A percentile compares a stretch with the other conserved stretches of the same genome.
These are phyloP conservation scores for Secale cereale DNA, from an alignment of 176 grass and related monocot species.

Conservation along the genomic window DNA sequence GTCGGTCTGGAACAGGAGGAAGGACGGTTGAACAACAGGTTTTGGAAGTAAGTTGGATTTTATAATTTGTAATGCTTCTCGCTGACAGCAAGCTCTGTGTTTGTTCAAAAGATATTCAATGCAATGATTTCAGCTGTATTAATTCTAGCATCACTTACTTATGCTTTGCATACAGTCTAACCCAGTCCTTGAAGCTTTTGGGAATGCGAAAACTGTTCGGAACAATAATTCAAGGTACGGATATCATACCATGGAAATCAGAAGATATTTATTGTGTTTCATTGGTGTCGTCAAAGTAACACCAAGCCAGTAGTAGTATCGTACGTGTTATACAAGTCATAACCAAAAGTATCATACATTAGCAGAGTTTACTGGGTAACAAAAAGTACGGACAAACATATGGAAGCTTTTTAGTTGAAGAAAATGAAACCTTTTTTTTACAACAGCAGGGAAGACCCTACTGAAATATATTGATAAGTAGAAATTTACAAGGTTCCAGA, in stretches of 20 bases:
- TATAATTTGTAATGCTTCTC: background rate
- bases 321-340: background rate
- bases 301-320: constrained; percentile 8
- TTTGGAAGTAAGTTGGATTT: constrained; percentile 72
- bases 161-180: constrained; percentile 66
- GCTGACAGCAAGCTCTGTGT: constrained; percentile 18
- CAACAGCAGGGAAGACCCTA: background rate
- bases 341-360: background rate
- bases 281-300: constrained; percentile 9
- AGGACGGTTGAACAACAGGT: constrained; percentile 98
- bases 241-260: constrained; percentile 10
- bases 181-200: constrained; percentile 99
- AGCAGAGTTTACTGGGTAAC: constrained; percentile 17
- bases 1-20: constrained; percentile 68
- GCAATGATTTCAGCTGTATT: constrained; percentile 12
- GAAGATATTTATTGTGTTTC: constrained; percentile 21
- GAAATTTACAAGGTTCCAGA: background rate
- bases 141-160: constrained; percentile 20
- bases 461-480: background rate
- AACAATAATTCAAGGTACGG: constrained; percentile 96
- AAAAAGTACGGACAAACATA: background rate
- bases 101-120: background rate
- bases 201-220: constrained; percentile 97
- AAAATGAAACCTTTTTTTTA: background rate
- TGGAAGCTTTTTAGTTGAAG: background rate